A percentile compares a stretch with the other conserved stretches of the same genome.
Evolutionary conservation across 108 stramenopile species (phyloP).

Genomic region (Fistulifera pelliculosa): DNA sequence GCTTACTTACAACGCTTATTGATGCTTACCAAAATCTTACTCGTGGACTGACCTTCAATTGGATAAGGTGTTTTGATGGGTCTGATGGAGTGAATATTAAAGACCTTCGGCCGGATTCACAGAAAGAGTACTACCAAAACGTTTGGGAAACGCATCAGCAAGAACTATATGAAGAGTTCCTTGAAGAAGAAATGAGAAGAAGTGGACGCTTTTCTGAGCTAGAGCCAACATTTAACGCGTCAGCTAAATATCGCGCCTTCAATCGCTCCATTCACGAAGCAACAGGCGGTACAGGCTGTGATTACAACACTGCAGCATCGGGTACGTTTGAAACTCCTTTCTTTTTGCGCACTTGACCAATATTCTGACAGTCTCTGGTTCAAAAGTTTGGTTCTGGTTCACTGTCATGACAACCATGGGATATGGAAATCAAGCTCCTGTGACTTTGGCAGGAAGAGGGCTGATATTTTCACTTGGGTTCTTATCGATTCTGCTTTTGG

Average conservation of each 20-base stretch:
- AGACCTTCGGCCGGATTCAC: slow-evolving; percentile 9
- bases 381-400: slow-evolving; percentile 36
- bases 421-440: slow-evolving; percentile 49
- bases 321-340: slow-evolving; percentile 6
- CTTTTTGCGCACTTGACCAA: neutral
- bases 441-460: slow-evolving; percentile 22
- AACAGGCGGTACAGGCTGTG: slow-evolving; percentile 23
- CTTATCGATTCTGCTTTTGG: slow-evolving; percentile 36
- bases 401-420: slow-evolving; percentile 56
- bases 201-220: neutral
- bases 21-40: neutral
- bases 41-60: slow-evolving; percentile 20
- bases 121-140: slow-evolving; percentile 10
- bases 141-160: slow-evolving; percentile 12
- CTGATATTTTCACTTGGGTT: slow-evolving; percentile 38
- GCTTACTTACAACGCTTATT: neutral
- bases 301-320: slow-evolving; percentile 9
- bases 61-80: slow-evolving; percentile 26
- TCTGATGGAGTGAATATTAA: neutral
- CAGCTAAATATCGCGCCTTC: slow-evolving; percentile 5
- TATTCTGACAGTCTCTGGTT: neutral
- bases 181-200: neutral
- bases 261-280: slow-evolving; percentile 16
- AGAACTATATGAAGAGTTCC: slow-evolving; percentile 10
- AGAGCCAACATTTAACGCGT: neutral